Percentiles rank a stretch among this genome's conserved stretches.
Evolutionary conservation across 768 basidiomycete genomes (phyloP).

Genomic region (Polyporus arcularius): DNA sequence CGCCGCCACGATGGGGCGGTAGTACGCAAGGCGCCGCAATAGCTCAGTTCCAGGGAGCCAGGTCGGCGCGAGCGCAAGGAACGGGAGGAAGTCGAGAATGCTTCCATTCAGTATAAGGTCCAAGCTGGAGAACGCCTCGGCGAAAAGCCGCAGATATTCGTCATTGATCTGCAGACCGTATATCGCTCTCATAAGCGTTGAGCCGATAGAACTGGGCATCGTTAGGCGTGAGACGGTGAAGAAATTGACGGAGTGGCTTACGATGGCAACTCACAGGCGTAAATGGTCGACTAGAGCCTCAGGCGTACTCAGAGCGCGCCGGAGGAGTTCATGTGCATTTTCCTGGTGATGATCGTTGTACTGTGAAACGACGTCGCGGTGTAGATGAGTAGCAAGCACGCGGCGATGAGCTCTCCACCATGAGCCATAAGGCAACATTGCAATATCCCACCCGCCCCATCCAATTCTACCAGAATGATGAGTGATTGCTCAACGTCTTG

Average conservation of each 20-base stretch:
- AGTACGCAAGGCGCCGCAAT: constrained; percentile 52
- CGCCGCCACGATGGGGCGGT: constrained; percentile 61
- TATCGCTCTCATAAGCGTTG: background rate
- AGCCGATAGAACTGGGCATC: background rate
- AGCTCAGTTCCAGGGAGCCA: constrained; percentile 71
- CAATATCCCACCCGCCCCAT: constrained; percentile 5
- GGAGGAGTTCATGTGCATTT: background rate
- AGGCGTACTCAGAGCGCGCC: background rate
- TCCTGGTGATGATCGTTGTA: background rate
- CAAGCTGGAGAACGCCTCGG: background rate
- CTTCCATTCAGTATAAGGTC: constrained; percentile 18
- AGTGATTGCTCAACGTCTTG: background rate
- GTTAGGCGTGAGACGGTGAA: background rate
- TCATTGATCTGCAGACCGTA: background rate
- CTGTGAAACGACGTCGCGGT: background rate
- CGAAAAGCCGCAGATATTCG: constrained; percentile 7
- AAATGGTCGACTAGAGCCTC: background rate
- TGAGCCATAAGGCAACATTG: constrained; percentile 2
- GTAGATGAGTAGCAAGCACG: background rate
- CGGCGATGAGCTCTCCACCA: constrained; percentile 6
- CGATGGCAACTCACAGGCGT: constrained; percentile 4
- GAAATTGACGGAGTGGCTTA: background rate
- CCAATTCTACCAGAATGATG: background rate
- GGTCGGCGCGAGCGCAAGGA: constrained; percentile 52
- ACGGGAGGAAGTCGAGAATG: constrained; percentile 28